These are phyloP conservation scores for Kwoniella bestiolae DNA, from an alignment of 768 basidiomycete genomes.

Conservation along the genomic window DNA sequence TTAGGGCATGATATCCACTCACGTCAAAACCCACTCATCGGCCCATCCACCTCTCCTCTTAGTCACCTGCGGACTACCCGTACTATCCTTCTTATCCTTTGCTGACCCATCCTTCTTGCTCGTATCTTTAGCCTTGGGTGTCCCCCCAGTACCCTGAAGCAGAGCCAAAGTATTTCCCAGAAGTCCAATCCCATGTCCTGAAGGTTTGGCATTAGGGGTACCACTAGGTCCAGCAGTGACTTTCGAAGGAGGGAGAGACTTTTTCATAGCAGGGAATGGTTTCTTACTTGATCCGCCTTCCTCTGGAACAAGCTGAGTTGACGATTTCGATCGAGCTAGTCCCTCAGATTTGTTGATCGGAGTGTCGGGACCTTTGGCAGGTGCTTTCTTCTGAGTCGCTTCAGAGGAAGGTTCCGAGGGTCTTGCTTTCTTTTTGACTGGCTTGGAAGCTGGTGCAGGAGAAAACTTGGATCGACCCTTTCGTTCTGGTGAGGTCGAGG, in stretches of 20 bases:
- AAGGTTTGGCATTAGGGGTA: slow-evolving; percentile 1
- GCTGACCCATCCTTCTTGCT: not conserved
- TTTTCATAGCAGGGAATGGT: not conserved
- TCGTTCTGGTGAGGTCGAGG: not conserved
- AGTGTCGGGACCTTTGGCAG: slow-evolving; percentile 10
- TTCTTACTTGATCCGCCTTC: slow-evolving; percentile 10
- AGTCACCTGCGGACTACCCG: not conserved
- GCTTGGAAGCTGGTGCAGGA: not conserved
- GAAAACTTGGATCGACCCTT: not conserved
- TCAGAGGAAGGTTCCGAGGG: not conserved
- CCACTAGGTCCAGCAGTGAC: not conserved
- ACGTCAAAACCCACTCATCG: slow-evolving; percentile 21
- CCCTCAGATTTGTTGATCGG: slow-evolving; percentile 12
- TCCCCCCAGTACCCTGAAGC: slow-evolving; percentile 11
- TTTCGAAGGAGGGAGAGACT: not conserved
- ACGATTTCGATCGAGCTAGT: slow-evolving; percentile 9
- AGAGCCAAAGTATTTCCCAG: slow-evolving; percentile 21
- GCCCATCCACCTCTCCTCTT: slow-evolving; percentile 18
- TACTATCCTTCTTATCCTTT: slow-evolving; percentile 10
- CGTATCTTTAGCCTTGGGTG: slow-evolving; percentile 14
- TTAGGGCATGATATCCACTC: no score
- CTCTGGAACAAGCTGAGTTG: not conserved
- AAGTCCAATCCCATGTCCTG: slow-evolving; percentile 10
- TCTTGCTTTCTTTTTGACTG: not conserved
- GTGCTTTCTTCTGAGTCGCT: not conserved